phyloP scores from a whole-genome alignment of 2,329 filamentous ascomycete genomes.

The Diaporthe longicolla region DNA sequence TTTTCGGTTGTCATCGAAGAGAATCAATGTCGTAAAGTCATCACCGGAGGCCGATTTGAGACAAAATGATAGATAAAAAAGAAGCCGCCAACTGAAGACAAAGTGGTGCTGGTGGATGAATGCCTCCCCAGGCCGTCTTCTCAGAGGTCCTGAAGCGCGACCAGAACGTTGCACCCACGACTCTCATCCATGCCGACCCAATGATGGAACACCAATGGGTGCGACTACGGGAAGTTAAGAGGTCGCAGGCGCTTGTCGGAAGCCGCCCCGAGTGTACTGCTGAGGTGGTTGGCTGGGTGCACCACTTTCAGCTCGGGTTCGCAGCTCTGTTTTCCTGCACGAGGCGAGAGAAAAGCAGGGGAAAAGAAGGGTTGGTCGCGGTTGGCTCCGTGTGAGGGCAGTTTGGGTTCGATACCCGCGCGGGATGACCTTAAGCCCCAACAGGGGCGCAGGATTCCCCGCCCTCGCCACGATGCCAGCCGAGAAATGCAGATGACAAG shows the following conservation, averaged over 20 bases:
- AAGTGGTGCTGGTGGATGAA: conserved; percentile 41
- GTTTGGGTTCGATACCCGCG: background rate
- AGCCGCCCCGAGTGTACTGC: background rate
- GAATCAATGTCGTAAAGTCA: conserved; percentile 53
- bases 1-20: conserved; percentile 37
- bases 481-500: conserved; percentile 36
- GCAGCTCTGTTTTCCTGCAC: conserved; percentile 1
- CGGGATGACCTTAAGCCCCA: background rate
- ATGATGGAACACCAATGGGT: background rate
- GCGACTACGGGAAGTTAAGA: background rate
- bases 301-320: conserved; percentile 8
- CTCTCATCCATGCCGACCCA: background rate
- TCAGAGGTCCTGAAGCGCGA: background rate
- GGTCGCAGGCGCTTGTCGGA: background rate
- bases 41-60: conserved; percentile 49
- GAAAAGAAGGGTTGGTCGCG: conserved; percentile 19
- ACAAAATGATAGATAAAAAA: conserved; percentile 46
- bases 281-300: background rate
- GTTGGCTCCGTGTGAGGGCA: background rate
- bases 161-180: background rate
- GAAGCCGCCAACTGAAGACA: conserved; percentile 44
- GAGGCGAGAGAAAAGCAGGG: conserved; percentile 4
- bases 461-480: conserved; percentile 13
- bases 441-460: background rate
- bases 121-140: background rate